Conservation (phyloP, 208 protist species). For the Herpetomonas tarakana region DNA sequence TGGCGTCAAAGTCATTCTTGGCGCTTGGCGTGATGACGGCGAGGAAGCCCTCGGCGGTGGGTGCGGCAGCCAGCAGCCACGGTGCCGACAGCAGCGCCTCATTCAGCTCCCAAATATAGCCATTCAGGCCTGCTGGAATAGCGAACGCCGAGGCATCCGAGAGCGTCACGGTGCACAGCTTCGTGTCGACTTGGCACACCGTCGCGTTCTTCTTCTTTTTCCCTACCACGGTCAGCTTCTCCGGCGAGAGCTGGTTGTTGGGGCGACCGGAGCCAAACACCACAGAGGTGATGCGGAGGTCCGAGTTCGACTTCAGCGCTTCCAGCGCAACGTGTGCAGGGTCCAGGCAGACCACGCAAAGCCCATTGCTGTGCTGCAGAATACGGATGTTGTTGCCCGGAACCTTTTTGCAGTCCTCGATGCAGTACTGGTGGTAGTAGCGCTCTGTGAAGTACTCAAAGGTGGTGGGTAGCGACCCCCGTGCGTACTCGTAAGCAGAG, state of each 20-base stretch:
- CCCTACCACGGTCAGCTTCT: conserved; percentile 60
- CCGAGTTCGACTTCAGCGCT: conserved; percentile 2
- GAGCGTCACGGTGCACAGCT: conserved; percentile 54
- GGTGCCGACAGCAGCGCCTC: conserved; percentile 46
- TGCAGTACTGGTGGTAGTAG: conserved; percentile 76
- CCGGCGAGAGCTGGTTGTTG: conserved; percentile 39
- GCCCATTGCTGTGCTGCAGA: conserved; percentile 84
- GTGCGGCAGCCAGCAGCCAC: conserved; percentile 45
- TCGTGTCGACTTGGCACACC: conserved; percentile 78
- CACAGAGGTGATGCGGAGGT: conserved; percentile 18
- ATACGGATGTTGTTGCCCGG: conserved; percentile 68
- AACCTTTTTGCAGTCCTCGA: conserved; percentile 62
- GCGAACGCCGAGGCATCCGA: conserved; percentile 47
- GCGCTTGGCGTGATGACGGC: conserved; percentile 70
- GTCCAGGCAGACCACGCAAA: conserved; percentile 78
- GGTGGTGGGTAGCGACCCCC: conserved; percentile 19
- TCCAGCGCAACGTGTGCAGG: conserved; percentile 44
- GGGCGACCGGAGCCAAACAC: conserved; percentile 42
- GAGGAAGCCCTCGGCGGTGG: conserved; percentile 67
- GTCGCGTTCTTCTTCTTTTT: conserved; percentile 86
- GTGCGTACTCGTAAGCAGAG: background rate
- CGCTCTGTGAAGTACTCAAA: conserved; percentile 83
- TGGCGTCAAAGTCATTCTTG: conserved; percentile 40
- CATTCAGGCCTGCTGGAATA: conserved; percentile 73
- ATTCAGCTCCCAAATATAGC: conserved; percentile 85